Base-by-base conservation (phyloP, 2,329 filamentous ascomycete genomes). In the Curvularia verruculosa region DNA sequence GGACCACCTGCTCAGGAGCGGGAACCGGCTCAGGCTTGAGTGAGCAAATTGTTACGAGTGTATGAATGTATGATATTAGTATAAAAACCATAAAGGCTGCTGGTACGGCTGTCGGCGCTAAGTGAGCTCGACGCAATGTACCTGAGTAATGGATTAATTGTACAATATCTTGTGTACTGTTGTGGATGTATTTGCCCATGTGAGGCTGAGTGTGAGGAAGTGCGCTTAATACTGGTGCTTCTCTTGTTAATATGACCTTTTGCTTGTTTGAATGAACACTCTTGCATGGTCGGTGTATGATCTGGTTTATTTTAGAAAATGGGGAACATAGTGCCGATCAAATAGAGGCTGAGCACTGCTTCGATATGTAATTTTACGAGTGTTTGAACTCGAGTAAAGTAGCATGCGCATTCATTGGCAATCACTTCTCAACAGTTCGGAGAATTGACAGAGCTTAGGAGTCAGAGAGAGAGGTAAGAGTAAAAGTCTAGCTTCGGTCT, bases 1-100 rank as follows among this genome's bases (percentile, higher is more conserved):
- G 70, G 66, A 0, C 59, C 65, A 5, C 19, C 63, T 6, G 77
- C 76, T 13, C 54, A 79, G 68, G 76, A 79, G 45, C 68, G 67
- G 52, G 52, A 70, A 52, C 75, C 76, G 15, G 68, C 70, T 60
- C 54, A 51, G 18, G 67, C 69, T 36, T 46, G 15, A 29, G 8
- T 29, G 28, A 59, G 23, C n/a, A n/a, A 6, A 13, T 15, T 34
- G 19, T 39, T 13, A 39, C 7, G 23, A 29, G 23, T 13, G 26
- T 21, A 46, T 28, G 46, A 49, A 39, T 28, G 34, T 34, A 23
- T 34, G 18, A 15, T 21, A 10, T 19, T 28, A 26, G 1, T 12
- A 39, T 15, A 6, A 18, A 34, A 34, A 5, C 15, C 9, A 9
- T 15, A 13, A 37, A 2, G 28, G 12, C 18, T 18, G 8, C n/a